These are phyloP conservation scores for Rhododendron ovatum DNA, from an alignment of 148 eudicot species.

Conservation along the genomic window DNA sequence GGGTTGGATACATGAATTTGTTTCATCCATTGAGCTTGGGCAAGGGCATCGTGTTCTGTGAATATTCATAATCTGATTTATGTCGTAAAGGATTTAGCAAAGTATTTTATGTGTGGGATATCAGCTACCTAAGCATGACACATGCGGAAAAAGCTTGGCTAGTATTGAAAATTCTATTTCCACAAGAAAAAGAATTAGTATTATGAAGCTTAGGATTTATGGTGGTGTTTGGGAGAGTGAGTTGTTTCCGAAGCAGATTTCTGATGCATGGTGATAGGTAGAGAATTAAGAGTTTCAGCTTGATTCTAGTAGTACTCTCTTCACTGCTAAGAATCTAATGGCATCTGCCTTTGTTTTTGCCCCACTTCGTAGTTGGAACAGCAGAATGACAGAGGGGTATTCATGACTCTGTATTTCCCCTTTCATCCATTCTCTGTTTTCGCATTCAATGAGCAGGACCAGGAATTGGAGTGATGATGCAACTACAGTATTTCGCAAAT, in stretches of 20 bases:
- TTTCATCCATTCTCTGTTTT: background rate
- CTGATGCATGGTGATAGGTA: background rate
- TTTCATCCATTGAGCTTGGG: background rate
- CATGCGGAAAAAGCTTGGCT: conserved; percentile 12
- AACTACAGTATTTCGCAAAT: background rate
- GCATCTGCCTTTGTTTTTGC: background rate
- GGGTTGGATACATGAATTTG: background rate
- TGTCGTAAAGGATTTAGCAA: background rate
- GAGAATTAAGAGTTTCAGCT: background rate
- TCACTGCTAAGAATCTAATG: background rate
- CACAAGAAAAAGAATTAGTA: background rate
- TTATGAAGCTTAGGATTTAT: background rate
- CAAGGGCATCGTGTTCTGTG: background rate
- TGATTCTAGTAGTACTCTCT: background rate
- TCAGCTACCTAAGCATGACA: background rate
- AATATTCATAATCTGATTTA: background rate
- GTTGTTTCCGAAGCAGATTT: background rate
- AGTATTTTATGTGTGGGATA: background rate
- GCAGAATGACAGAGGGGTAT: background rate
- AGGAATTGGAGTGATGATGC: background rate
- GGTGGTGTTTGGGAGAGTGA: background rate
- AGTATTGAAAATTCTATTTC: background rate
- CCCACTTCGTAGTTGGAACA: background rate
- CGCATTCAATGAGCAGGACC: conserved; percentile 2
- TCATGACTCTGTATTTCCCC: background rate